Evolutionary conservation across 2,329 filamentous ascomycete species (phyloP).

Genomic region (Fusarium nanum): DNA sequence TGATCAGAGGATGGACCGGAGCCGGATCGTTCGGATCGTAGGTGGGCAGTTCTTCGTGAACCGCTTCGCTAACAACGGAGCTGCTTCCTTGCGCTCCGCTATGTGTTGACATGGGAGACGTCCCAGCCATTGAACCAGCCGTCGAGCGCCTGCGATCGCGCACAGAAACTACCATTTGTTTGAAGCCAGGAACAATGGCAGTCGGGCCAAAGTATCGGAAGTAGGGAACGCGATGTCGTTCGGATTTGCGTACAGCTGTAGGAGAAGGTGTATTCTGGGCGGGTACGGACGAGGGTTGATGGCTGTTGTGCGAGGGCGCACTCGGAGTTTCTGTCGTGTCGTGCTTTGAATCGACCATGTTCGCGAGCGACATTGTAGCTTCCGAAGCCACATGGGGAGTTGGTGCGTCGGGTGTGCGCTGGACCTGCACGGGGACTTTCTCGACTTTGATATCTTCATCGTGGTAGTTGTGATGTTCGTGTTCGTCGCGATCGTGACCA

Average conservation of each 20-base stretch:
- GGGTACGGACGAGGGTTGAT: constrained; percentile 19
- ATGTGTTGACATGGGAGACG: constrained; percentile 60
- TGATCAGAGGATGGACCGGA: constrained; percentile 80
- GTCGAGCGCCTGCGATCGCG: constrained; percentile 72
- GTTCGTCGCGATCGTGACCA: constrained; percentile 38
- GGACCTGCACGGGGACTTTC: constrained; percentile 22
- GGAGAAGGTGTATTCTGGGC: constrained; percentile 53
- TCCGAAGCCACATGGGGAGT: constrained; percentile 14
- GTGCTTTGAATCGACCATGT: constrained; percentile 25
- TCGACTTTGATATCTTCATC: constrained; percentile 54
- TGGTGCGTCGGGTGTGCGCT: constrained; percentile 25
- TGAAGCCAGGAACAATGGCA: constrained; percentile 90
- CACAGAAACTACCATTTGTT: constrained; percentile 88
- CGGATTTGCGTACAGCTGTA: constrained; percentile 60
- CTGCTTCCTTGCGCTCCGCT: constrained; percentile 53
- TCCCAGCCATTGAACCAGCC: constrained; percentile 66
- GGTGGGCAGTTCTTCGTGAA: constrained; percentile 70
- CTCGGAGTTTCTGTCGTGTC: constrained; percentile 11
- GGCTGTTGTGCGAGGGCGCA: constrained; percentile 11
- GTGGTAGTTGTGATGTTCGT: constrained; percentile 49
- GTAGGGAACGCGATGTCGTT: constrained; percentile 80
- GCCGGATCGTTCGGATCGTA: constrained; percentile 79
- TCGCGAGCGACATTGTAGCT: constrained; percentile 17
- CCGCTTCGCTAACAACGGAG: constrained; percentile 56
- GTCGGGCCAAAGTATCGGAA: constrained; percentile 93